Evolutionary conservation across 805 yeast species (phyloP), one percentile per base, ranked within the genome.

Genomic region (Starmerella bacillaris): DNA sequence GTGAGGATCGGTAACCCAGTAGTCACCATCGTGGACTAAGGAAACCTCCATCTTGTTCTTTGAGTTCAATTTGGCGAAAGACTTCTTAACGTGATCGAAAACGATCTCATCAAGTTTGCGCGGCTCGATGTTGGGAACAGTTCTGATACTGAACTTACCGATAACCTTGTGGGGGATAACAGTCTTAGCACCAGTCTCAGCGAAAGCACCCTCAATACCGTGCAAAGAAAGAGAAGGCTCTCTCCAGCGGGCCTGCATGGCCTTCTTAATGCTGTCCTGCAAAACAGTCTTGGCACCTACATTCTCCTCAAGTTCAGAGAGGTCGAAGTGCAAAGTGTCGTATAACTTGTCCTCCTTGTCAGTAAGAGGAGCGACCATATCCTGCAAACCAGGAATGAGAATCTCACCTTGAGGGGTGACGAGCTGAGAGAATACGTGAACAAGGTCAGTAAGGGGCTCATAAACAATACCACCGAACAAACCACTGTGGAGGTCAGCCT

Each of bases 161-260:
- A 64, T 59, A 22, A 89, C 96, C 55, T 75, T 77, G 33, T 94
- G 79, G 24, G 99, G 99, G 46, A 89, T 89, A 35, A 89, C 99
- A 22, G 99, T 89, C 65, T 89, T 89, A 39, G 96, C 99, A 45
- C 99, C 99, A 31, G 78, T 68, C 30, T 78, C 86, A 32, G 77
- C 74, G 58, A 89, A 89, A 4, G 96, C 99, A 44, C 98, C 98
- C 61, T 89, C 98, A 37, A 89, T 69, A 47, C 99, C 99, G 59
- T 89, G 99, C 46, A 89, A 58, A 2, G 96, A 84, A 50, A 89
- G 65, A 5, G 96, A 82, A 37, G 99, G 99, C 61, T 67, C 83
- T 67, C 99, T 77, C 99, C 99, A 89, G 69, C 98, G 74, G 59
- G 84, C 95, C 78, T 83, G 86, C 51, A 89, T 68, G 40, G 92